phyloP scores from a whole-genome alignment of 2,329 filamentous ascomycete genomes.

The Aspergillus novofumigatus region DNA sequence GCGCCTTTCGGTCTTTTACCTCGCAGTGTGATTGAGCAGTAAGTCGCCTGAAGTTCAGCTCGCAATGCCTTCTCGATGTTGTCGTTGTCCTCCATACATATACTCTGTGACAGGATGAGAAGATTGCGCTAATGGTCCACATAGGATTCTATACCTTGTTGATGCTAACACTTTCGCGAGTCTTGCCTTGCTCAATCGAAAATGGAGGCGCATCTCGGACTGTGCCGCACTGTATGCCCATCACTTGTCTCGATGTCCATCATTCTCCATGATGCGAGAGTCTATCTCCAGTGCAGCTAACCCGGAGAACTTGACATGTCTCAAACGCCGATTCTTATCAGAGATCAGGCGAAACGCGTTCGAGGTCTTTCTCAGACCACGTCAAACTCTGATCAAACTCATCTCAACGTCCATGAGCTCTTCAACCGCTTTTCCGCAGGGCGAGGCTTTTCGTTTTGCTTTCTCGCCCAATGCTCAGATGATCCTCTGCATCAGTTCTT shows the following conservation, averaged over 20 bases:
- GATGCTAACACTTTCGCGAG: conserved; percentile 48
- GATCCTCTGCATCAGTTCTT: conserved; percentile 78
- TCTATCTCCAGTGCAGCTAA: conserved; percentile 27
- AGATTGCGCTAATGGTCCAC: conserved; percentile 17
- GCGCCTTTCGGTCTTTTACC: conserved; percentile 23
- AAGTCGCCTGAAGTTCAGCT: conserved; percentile 11
- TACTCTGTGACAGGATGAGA: neutral
- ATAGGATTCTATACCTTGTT: conserved; percentile 44
- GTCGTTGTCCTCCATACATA: neutral
- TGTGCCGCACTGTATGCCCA: conserved; percentile 43
- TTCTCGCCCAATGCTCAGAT: conserved; percentile 71
- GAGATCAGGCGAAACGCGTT: conserved; percentile 76
- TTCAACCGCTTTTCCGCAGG: conserved; percentile 71
- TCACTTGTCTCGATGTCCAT: conserved; percentile 43
- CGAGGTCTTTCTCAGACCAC: conserved; percentile 68
- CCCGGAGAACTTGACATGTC: conserved; percentile 50
- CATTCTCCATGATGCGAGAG: conserved; percentile 37
- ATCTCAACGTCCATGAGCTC: conserved; percentile 81
- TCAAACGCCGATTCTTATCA: conserved; percentile 63
- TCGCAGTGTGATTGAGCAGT: conserved; percentile 27
- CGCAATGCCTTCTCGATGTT: conserved; percentile 4
- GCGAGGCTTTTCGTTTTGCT: conserved; percentile 80
- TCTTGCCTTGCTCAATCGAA: conserved; percentile 40
- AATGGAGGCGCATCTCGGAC: conserved; percentile 43
- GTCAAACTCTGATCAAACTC: conserved; percentile 68